Evolutionary conservation across 306 rosid species (phyloP).

Genomic region (barrel medic (Medicago truncatula)): DNA sequence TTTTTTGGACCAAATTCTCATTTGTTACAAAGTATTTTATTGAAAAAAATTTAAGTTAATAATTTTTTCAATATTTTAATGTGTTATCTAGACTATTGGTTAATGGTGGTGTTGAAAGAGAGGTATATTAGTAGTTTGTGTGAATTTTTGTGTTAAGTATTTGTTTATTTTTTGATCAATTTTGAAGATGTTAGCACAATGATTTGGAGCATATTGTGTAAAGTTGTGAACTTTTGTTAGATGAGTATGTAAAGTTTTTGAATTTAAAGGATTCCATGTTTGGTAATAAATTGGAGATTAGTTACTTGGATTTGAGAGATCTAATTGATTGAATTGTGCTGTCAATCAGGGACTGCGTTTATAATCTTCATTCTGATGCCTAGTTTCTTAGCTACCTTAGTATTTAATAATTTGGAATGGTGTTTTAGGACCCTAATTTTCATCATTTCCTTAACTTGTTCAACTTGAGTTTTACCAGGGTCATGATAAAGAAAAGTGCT

Average conservation of each 20-base stretch:
- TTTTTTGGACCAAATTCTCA: too few species aligned
- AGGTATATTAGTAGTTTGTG: too few species aligned
- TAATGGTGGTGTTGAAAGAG: too few species aligned
- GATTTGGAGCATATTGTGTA: constrained; percentile 20
- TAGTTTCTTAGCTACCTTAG: constrained; percentile 20
- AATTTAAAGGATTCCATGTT: neutral
- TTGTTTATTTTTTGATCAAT: neutral
- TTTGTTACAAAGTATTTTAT: too few species aligned
- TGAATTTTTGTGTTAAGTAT: too few species aligned
- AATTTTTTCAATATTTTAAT: too few species aligned
- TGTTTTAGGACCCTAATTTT: constrained; percentile 1
- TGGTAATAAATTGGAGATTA: constrained; percentile 14
- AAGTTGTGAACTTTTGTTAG: constrained; percentile 40
- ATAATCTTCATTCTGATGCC: neutral
- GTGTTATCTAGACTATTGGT: too few species aligned
- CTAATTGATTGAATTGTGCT: neutral
- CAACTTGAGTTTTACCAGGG: neutral
- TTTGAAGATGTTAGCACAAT: constrained; percentile 21
- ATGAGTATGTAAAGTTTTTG: neutral
- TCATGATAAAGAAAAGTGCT: neutral
- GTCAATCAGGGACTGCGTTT: neutral
- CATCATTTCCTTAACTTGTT: neutral
- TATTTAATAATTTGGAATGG: constrained; percentile 19
- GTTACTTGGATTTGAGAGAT: constrained; percentile 20
- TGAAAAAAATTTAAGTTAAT: too few species aligned